Evolutionary conservation across 73 alveolate species (phyloP).

Genomic region (Uronychia setigera): DNA sequence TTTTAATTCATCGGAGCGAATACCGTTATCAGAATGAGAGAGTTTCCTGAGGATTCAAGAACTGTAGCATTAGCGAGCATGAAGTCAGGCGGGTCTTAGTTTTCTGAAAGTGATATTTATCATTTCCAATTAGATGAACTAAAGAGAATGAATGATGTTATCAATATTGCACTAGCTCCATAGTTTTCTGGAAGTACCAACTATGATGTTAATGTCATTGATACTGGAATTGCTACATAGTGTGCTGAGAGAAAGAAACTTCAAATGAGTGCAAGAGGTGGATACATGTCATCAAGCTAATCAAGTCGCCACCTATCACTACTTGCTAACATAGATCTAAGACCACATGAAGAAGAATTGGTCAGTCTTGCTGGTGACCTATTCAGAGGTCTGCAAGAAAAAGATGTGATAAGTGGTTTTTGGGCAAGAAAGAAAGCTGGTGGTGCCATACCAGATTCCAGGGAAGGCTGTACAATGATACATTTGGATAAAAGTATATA

Average conservation of each 20-base stretch:
- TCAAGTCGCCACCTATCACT: neutral
- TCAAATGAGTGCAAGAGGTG: conserved; percentile 6
- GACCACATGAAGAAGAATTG: neutral
- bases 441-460: conserved; percentile 16
- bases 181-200: neutral
- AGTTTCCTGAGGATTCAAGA: neutral
- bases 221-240: neutral
- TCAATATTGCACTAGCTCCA: neutral
- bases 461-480: conserved; percentile 26
- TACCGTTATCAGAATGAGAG: neutral
- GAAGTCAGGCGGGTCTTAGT: neutral
- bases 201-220: neutral
- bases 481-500: conserved; percentile 17
- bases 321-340: neutral
- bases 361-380: neutral
- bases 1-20: too few relatives aligned
- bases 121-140: neutral
- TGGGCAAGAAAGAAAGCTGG: conserved; percentile 12
- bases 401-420: neutral
- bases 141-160: neutral
- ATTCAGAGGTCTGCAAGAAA: neutral
- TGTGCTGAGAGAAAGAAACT: neutral
- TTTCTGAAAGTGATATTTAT: neutral
- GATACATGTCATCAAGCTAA: conserved; percentile 1
- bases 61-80: neutral